Percentiles rank a stretch among this genome's conserved stretches.
These are phyloP conservation scores for Citrullus mucosospermus DNA, from an alignment of 306 rosid species.

Conservation along the genomic window DNA sequence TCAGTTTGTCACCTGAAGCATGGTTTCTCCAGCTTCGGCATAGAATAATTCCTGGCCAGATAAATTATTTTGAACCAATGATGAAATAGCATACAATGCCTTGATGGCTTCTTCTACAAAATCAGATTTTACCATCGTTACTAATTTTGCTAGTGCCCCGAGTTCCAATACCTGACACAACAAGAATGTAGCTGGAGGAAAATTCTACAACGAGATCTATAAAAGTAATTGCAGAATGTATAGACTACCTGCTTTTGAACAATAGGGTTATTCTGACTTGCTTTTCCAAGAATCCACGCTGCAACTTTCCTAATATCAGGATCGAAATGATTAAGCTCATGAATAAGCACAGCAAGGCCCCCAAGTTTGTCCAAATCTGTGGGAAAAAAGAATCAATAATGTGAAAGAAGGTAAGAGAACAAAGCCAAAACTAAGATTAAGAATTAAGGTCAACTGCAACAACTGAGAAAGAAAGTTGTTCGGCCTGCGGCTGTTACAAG, in stretches of 20 bases:
- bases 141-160: slow-evolving; percentile 51
- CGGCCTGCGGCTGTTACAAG: background rate
- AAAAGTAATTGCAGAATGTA: background rate
- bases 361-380: slow-evolving; percentile 72
- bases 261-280: slow-evolving; percentile 68
- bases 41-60: slow-evolving; percentile 51
- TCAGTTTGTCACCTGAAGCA: slow-evolving; percentile 50
- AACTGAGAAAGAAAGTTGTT: background rate
- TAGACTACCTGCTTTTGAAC: slow-evolving; percentile 61
- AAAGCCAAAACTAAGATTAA: background rate
- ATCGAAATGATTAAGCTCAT: slow-evolving; percentile 52
- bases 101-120: slow-evolving; percentile 67
- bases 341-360: slow-evolving; percentile 38
- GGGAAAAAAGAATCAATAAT: background rate
- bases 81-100: slow-evolving; percentile 79
- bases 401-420: background rate
- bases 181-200: background rate
- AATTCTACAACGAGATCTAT: background rate
- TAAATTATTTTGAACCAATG: slow-evolving; percentile 50
- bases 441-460: background rate
- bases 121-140: slow-evolving; percentile 54
- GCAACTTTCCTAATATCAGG: slow-evolving; percentile 49
- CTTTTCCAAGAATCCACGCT: slow-evolving; percentile 84
- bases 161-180: slow-evolving; percentile 47
- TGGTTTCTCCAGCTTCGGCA: slow-evolving; percentile 43